Conservation (phyloP, 1,139 yeast genomes). For the Meyerozyma elateridarum region DNA sequence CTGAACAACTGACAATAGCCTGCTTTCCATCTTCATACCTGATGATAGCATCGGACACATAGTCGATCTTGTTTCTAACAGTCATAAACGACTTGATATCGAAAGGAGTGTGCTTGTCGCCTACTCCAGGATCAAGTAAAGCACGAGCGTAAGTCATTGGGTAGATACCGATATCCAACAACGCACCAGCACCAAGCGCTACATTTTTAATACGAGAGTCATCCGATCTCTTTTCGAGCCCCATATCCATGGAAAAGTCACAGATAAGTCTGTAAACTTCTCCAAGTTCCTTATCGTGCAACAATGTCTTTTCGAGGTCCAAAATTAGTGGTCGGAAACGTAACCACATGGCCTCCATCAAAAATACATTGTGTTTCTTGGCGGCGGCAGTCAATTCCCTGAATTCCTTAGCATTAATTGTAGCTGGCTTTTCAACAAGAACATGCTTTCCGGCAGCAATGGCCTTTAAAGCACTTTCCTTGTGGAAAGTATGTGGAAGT, state of each 20-base stretch:
- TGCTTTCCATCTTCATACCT: constrained; percentile 11
- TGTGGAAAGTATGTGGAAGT: constrained; percentile 55
- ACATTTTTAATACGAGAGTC: constrained; percentile 38
- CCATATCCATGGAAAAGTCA: constrained; percentile 36
- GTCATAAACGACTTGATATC: constrained; percentile 27
- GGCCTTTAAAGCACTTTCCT: constrained; percentile 45
- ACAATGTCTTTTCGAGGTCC: constrained; percentile 35
- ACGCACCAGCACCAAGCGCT: constrained; percentile 55
- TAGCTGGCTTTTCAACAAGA: constrained; percentile 58
- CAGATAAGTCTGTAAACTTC: constrained; percentile 37
- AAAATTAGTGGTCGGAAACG: constrained; percentile 51
- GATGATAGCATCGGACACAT: constrained; percentile 10
- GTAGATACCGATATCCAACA: constrained; percentile 58
- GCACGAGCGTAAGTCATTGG: constrained; percentile 46
- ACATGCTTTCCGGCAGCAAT: constrained; percentile 52
- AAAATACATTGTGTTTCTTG: constrained; percentile 36
- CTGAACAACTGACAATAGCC: constrained; percentile 11
- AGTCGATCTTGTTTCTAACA: constrained; percentile 11
- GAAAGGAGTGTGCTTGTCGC: constrained; percentile 22
- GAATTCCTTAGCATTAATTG: constrained; percentile 48
- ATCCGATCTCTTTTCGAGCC: constrained; percentile 21
- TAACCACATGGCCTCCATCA: constrained; percentile 69
- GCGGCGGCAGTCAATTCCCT: constrained; percentile 43
- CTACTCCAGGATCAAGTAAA: constrained; percentile 30
- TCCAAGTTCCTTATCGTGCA: constrained; percentile 44